phyloP scores from a whole-genome alignment of 2,329 filamentous ascomycete genomes.

The Pseudocercospora cruenta region DNA sequence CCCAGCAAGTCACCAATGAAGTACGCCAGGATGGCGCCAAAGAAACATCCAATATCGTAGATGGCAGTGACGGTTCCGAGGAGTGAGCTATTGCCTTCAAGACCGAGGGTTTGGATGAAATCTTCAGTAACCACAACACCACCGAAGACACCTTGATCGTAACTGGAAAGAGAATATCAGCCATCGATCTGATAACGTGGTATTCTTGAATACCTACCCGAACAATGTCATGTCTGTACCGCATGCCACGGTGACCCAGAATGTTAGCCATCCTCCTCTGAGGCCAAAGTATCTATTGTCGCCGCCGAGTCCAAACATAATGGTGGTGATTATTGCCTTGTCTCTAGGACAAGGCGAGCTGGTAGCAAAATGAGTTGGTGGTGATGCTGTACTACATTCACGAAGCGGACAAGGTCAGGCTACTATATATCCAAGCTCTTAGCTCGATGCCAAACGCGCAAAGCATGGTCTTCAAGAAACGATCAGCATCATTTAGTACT shows the following conservation, averaged over 20 bases:
- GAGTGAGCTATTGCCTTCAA: constrained; percentile 37
- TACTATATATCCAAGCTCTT: constrained; percentile 1
- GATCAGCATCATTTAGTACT: not conserved
- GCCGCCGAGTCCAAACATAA: constrained; percentile 23
- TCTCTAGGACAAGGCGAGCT: constrained; percentile 4
- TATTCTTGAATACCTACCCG: constrained; percentile 22
- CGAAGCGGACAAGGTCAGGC: not conserved
- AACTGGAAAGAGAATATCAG: too few species aligned
- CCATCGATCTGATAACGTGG: too few species aligned
- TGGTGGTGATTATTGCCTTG: not conserved
- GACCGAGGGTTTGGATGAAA: constrained; percentile 24
- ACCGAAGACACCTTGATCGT: constrained; percentile 53
- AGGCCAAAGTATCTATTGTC: constrained; percentile 56
- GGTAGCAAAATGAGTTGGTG: not conserved
- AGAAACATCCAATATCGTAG: constrained; percentile 64
- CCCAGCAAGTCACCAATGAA: constrained; percentile 53
- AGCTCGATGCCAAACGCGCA: constrained; percentile 3
- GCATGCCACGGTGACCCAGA: constrained; percentile 47
- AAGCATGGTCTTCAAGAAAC: not conserved
- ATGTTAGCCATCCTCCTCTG: constrained; percentile 59
- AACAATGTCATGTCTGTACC: constrained; percentile 50
- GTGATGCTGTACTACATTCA: not conserved
- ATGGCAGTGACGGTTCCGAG: constrained; percentile 55
- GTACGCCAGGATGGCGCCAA: constrained; percentile 57
- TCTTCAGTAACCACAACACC: constrained; percentile 55